phyloP scores from a whole-genome alignment of 2,329 filamentous ascomycete genomes.

The Mycosphaerella sp. region DNA sequence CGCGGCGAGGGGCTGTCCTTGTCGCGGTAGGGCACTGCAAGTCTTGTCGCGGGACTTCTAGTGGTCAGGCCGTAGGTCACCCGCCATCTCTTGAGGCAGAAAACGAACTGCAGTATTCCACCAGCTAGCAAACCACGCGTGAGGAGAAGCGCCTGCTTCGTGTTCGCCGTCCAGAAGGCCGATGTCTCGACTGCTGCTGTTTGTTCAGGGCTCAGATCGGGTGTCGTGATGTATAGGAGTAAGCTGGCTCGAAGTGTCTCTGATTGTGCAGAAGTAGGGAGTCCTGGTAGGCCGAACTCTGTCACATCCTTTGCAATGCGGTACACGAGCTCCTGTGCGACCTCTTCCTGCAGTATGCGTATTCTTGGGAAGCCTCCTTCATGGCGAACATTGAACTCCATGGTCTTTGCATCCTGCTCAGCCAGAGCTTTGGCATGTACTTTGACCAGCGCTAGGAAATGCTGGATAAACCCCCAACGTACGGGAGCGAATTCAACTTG shows the following conservation, averaged over 20 bases:
- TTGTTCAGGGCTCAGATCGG: neutral
- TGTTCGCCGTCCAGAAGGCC: neutral
- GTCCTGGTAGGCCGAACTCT: constrained; percentile 24
- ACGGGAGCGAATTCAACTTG: constrained; percentile 37
- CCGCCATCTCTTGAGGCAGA: constrained; percentile 61
- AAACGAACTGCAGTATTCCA: constrained; percentile 52
- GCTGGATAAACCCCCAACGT: constrained; percentile 37
- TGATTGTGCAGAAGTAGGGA: constrained; percentile 10
- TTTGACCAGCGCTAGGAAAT: constrained; percentile 33
- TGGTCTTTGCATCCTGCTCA: constrained; percentile 4
- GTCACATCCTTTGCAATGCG: constrained; percentile 34
- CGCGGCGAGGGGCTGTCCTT: constrained; percentile 59
- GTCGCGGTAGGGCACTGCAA: constrained; percentile 62
- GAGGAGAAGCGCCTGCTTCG: constrained; percentile 35
- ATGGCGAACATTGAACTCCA: constrained; percentile 11
- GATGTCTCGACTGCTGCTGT: neutral
- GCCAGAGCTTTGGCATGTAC: neutral
- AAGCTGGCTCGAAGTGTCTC: neutral
- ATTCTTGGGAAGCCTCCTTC: constrained; percentile 48
- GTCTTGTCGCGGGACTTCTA: constrained; percentile 44
- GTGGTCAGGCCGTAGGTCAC: constrained; percentile 51
- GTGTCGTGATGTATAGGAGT: neutral
- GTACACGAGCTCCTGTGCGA: neutral
- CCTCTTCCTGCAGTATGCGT: constrained; percentile 31
- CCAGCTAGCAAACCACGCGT: constrained; percentile 59